Conservation (phyloP, 257 asterid genomes). For the Fraxinus americana region DNA sequence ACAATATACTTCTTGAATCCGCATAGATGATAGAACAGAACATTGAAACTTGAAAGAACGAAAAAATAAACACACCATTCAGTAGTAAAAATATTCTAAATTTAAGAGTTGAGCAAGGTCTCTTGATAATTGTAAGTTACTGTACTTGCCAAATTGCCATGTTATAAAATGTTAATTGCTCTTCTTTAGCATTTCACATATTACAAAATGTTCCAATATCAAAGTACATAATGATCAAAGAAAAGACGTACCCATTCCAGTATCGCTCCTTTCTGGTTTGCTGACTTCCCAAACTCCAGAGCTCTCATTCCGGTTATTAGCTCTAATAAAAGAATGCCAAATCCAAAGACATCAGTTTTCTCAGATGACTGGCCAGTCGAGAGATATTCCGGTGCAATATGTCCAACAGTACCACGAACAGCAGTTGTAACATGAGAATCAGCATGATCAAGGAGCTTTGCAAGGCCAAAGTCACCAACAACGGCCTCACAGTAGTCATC, state of each 20-base stretch:
- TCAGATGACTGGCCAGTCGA: conserved; percentile 98
- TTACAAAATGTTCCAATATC: background rate
- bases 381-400: conserved; percentile 94
- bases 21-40: no score
- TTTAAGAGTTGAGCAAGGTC: no score
- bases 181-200: background rate
- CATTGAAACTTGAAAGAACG: no score
- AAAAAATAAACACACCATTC: no score
- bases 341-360: conserved; percentile 94
- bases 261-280: conserved; percentile 84
- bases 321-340: conserved; percentile 87
- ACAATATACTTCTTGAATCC: no score
- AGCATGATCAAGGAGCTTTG: conserved; percentile 86
- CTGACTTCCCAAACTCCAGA: conserved; percentile 79
- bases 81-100: no score
- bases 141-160: background rate
- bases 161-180: background rate
- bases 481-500: conserved; percentile 86
- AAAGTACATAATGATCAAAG: background rate
- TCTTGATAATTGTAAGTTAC: no score
- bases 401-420: conserved; percentile 97
- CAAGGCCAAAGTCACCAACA: conserved; percentile 96
- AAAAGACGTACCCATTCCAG: conserved; percentile 73
- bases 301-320: conserved; percentile 96
- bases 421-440: conserved; percentile 99